Base-by-base conservation (phyloP, 495 filamentous ascomycete genomes). In the Beverwykella pulmonaria region DNA sequence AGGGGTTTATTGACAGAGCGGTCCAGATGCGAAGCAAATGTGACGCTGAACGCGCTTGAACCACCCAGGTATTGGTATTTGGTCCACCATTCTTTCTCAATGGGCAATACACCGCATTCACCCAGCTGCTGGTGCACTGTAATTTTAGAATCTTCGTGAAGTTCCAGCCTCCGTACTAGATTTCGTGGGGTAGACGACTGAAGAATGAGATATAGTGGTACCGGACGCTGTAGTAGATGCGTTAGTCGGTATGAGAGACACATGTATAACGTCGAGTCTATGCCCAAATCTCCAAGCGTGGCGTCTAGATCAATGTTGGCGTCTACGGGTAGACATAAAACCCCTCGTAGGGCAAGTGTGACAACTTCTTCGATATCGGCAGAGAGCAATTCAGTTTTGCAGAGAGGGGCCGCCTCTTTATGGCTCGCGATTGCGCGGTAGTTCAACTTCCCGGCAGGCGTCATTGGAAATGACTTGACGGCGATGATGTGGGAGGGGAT, bases 1-100 rank as follows among this genome's bases (percentile, higher is more conserved):
- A 71, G 20, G 1, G 63, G 30, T 5, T 17, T 14, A 50, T 73
- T 62, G 10, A 68, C 29, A 8, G 12, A 32, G 20, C 44, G 20
- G 14, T n/a, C 39, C 15, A 67, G 26, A 1, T 36, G 20, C 52
- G 44, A 62, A 19, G 59, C 71, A 58, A 67, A 69, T 4, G 23
- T 59, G 15, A 77, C 73, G 55, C 72, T 76, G 66, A 77, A 44
- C 17, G 39, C 15, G 68, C 36, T 3, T 62, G 66, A 10, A 68
- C 60, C 19, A 63, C 63, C 0, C 20, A 4, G 1, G 54, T 41
- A 6, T 69, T 8, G 15, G 39, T 77, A 77, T 57, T 75, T 73
- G 6, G 59, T 1, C 54, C 61, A 67, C 75, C 74, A 76, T 7
- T 75, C 75, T 23, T 39, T 15, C 53, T 76, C 75, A 20, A 74